Base-by-base conservation (phyloP, 768 basidiomycete species). In the Kwoniella mangroviensis region DNA sequence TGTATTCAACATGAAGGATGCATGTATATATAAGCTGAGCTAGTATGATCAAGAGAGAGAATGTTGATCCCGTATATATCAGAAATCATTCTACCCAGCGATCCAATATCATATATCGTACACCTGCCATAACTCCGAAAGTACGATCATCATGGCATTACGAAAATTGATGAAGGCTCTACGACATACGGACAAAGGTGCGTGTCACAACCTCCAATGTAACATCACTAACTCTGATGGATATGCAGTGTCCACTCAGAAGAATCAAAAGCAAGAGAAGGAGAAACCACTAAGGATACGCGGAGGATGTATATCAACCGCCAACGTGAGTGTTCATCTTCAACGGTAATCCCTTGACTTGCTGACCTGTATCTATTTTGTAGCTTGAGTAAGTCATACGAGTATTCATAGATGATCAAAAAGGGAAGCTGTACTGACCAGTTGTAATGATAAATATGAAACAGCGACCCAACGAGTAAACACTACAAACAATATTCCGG, bases 391-490 rank as follows among this genome's bases (percentile, higher is more conserved):
- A 60, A 41, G 58, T 60, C 34, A 40, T 22, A 58, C 11, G 54
- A n/a, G 17, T 24, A 12, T 55, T 21, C n/a, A 12, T n/a, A n/a
- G n/a, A 55, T 17, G 6, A 4, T 55, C 22, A 22, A n/a, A 55
- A 24, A 12, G 22, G 12, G 12, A 12, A 55, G 19, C 15, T 1
- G 4, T n/a, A 58, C 13, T 40, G 4, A 28, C 13, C 22, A 4
- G 22, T 13, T 28, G 56, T 21, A 7, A 58, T 58, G 17, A 1
- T 7, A n/a, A n/a, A 58, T 28, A 15, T 58, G 26, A 13, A 58
- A 28, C 22, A 60, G 58, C 22, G 58, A 60, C 40, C 58, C 58
- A 21, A 60, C 58, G 11, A 60, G 58, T 42, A 60, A 60, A 60
- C 34, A 60, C 40, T 60, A 60, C 22, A 43, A 43, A 41, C 34